phyloP scores from a whole-genome alignment of 2,329 filamentous ascomycete species.

The Venturia aucupariae region DNA sequence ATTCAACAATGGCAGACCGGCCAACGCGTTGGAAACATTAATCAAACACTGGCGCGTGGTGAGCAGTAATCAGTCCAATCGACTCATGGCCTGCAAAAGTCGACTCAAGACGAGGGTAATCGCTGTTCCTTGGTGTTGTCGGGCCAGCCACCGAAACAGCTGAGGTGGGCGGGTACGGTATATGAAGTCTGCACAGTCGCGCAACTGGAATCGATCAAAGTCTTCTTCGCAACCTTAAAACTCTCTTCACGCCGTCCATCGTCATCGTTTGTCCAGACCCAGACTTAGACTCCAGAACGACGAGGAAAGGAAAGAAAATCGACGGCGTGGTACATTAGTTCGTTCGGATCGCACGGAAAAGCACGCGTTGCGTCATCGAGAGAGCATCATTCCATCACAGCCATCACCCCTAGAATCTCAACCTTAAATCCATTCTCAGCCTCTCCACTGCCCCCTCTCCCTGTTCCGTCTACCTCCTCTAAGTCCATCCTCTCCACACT shows the following conservation, averaged over 20 bases:
- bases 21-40: not conserved
- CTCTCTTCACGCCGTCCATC: not conserved
- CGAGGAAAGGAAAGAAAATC: not conserved
- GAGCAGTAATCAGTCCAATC: not conserved
- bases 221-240: not conserved
- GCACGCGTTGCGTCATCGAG: not conserved
- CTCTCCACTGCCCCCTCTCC: not conserved
- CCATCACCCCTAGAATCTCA: not conserved
- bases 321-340: not conserved
- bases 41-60: not conserved
- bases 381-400: not conserved
- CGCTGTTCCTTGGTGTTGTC: not conserved
- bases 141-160: not conserved
- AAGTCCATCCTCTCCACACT: not conserved
- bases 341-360: not conserved
- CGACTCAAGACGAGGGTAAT: not conserved
- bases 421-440: not conserved
- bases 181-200: not conserved
- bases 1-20: no score
- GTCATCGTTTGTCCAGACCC: not conserved
- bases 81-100: not conserved
- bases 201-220: not conserved
- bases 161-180: not conserved
- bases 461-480: no score
- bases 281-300: not conserved